Base-by-base conservation (phyloP, 164 flowering plant species). In the Vitis riparia region DNA sequence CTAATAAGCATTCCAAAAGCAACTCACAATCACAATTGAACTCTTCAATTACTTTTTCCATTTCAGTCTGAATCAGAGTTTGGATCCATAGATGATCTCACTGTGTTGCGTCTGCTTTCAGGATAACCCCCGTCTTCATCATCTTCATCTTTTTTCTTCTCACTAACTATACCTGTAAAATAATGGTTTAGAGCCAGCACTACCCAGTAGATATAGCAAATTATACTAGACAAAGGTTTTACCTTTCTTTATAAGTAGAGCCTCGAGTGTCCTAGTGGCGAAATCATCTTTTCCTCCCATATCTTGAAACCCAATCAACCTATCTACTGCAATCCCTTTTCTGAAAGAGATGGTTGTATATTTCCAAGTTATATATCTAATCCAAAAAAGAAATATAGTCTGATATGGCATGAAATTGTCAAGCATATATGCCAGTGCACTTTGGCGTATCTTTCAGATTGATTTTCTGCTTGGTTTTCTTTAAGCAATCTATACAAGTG, bases 241-340 rank as follows among this genome's bases (percentile, higher is more conserved):
- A 93, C 98, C 99, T 84, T 90, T 95, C 86, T 87, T 93, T 60
- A 81, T 71, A 44, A 93, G 83, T 48, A 90, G 62, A 77, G 19
- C 72, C 78, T 93, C 99, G 2, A 93, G 88, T 32, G 79, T 66
- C 79, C 55, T 84, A 53, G 91, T 87, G 62, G 80, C 19, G 78
- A 95, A 95, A 84, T 95, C 99, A 84, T 95, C 99, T 75, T 91
- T 95, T 53, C 85, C 89, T 62, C 99, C 98, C 63, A 93, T 73
- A 75, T 91, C 99, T 84, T 95, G 89, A 71, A 95, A 95, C 37
- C 99, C 98, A 13, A 93, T 76, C 60, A 93, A 52, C 77, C 99
- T 88, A 75, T 90, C 97, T 17, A 64, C 16, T 17, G 97, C 98
- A 64, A 95, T 74, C 55, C 99, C 98, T 74, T 89, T 86, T 44